These are phyloP conservation scores for Podaxis sp. DNA, from an alignment of 768 basidiomycete species.

Conservation along the genomic window DNA sequence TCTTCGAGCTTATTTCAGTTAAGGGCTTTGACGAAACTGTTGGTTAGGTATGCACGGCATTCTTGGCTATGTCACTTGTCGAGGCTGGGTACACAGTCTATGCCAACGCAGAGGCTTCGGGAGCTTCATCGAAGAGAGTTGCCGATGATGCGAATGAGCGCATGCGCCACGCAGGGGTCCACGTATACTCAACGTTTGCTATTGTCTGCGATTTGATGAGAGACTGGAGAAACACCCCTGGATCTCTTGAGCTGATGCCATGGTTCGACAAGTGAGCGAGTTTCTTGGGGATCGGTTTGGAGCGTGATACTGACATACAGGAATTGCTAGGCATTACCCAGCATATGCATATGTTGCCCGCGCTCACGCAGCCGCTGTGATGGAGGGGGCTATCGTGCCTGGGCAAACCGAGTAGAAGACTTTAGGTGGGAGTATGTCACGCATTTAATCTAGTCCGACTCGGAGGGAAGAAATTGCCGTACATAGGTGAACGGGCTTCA, in stretches of 20 bases:
- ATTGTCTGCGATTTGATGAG: slow-evolving; percentile 45
- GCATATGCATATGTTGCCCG: slow-evolving; percentile 27
- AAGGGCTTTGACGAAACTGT: not conserved
- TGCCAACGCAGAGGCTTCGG: slow-evolving; percentile 46
- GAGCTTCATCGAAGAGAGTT: slow-evolving; percentile 36
- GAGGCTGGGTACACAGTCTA: slow-evolving; percentile 47
- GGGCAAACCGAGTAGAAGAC: slow-evolving; percentile 20
- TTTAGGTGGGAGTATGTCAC: not conserved
- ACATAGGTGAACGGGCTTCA: too few relatives aligned
- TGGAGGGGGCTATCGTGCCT: slow-evolving; percentile 19
- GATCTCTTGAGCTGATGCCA: slow-evolving; percentile 37
- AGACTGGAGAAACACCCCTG: slow-evolving; percentile 51
- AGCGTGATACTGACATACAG: not conserved
- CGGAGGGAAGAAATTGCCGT: not conserved
- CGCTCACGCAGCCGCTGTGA: slow-evolving; percentile 25
- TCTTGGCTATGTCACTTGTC: slow-evolving; percentile 44
- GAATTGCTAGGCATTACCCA: slow-evolving; percentile 20
- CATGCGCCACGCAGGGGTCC: slow-evolving; percentile 46
- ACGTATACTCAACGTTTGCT: slow-evolving; percentile 44
- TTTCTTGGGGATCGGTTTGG: not conserved
- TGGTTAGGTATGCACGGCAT: slow-evolving; percentile 44
- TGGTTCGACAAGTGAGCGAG: slow-evolving; percentile 42
- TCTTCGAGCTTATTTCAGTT: not conserved
- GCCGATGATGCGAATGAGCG: slow-evolving; percentile 45
- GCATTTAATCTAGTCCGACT: not conserved